These are phyloP conservation scores for Panicum virgatum DNA, from an alignment of 202 grass and related monocot species.

Conservation along the genomic window DNA sequence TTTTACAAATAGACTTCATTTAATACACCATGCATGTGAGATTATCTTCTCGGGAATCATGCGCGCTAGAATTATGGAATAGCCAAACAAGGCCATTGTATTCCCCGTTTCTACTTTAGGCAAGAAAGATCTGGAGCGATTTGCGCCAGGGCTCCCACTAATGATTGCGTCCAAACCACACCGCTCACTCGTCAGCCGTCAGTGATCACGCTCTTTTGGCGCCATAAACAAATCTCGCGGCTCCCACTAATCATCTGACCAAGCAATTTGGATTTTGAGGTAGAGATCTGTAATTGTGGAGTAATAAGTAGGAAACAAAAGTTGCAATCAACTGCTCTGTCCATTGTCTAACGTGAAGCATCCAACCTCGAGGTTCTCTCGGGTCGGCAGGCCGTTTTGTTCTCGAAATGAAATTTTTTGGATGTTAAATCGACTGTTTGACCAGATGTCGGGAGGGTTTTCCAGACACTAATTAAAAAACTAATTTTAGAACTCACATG, in stretches of 20 bases:
- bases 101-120: conserved; percentile 26
- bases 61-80: too few relatives aligned
- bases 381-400: background rate
- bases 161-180: background rate
- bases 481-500: too few relatives aligned
- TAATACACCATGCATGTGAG: too few relatives aligned
- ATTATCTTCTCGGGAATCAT: too few relatives aligned
- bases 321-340: background rate
- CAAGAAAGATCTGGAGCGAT: conserved; percentile 1
- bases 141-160: background rate
- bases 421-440: too few relatives aligned
- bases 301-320: background rate
- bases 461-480: too few relatives aligned
- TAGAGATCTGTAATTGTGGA: background rate
- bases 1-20: too few relatives aligned
- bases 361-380: conserved; percentile 3
- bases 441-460: too few relatives aligned
- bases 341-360: background rate
- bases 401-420: too few relatives aligned
- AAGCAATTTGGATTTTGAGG: background rate
- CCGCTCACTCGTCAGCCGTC: background rate
- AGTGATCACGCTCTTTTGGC: background rate
- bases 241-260: too few relatives aligned
- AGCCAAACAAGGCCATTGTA: too few relatives aligned
- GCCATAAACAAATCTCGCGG: background rate